Conservation (phyloP, 2,329 filamentous ascomycete genomes). For the Exophiala dermatitidis region DNA sequence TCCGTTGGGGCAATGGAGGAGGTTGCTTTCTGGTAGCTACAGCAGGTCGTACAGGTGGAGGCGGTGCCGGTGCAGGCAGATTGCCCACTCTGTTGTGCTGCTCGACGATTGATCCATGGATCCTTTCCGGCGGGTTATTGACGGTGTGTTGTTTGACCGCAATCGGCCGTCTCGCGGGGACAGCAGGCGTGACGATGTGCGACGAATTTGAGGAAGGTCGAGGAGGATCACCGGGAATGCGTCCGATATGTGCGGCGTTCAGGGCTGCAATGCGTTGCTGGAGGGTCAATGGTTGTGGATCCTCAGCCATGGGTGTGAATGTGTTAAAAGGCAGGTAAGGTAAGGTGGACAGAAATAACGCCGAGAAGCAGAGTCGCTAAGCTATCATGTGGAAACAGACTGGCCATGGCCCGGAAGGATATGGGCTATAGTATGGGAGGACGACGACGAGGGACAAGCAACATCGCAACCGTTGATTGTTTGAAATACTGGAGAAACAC, state of each 20-base stretch:
- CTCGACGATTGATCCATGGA: slow-evolving; percentile 31
- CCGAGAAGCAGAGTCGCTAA: neutral
- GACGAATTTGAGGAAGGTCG: slow-evolving; percentile 17
- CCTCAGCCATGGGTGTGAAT: slow-evolving; percentile 34
- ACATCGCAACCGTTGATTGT: too few relatives aligned
- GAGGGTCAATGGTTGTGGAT: slow-evolving; percentile 38
- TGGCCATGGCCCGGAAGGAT: too few relatives aligned
- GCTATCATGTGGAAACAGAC: neutral
- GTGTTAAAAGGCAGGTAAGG: slow-evolving; percentile 1
- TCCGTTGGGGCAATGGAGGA: slow-evolving; percentile 44
- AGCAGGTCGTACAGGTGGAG: slow-evolving; percentile 8
- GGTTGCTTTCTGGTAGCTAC: slow-evolving; percentile 25
- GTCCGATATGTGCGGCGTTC: slow-evolving; percentile 38
- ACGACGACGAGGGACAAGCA: too few relatives aligned
- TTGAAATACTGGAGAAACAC: too few relatives aligned
- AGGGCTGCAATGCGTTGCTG: slow-evolving; percentile 42
- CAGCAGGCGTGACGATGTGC: slow-evolving; percentile 26
- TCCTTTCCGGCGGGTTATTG: slow-evolving; percentile 33
- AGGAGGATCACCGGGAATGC: slow-evolving; percentile 30
- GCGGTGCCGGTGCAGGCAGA: slow-evolving; percentile 24
- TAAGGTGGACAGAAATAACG: neutral
- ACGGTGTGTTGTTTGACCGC: slow-evolving; percentile 29
- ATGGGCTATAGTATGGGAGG: too few relatives aligned
- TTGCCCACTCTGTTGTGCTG: slow-evolving; percentile 26
- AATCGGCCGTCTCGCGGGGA: slow-evolving; percentile 29